Evolutionary conservation across 1,284 basidiomycete species (phyloP), one percentile per base, ranked within the genome.

Genomic region (Irpex sp.): DNA sequence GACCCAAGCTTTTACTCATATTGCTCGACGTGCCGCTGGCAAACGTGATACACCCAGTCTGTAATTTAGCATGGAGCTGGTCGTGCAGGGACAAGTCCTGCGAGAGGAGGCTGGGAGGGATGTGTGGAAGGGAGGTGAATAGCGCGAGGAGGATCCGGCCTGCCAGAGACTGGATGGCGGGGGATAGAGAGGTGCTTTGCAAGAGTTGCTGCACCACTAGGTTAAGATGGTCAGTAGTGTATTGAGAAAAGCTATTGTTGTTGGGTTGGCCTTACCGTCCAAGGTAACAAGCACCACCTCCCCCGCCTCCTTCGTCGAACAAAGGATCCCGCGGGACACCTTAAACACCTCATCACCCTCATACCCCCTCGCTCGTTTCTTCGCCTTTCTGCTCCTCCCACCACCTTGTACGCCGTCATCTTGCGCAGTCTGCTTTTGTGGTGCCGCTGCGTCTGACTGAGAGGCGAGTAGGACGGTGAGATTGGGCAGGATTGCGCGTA

Each of bases 291-390:
- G 68, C 33, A 91, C 64, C 12, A 81, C 75, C 23, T 84, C 75
- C 18, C 80, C 82, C 28, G 89, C 87, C 21, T 77, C 76, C 4
- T 64, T 60, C 0, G 78, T 80, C 0, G 80, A 70, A 64, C 82
- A 86, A 36, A 85, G 69, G 3, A 82, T 75, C 33, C 77, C 74
- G 47, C 80, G 76, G 1, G 81, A 77, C 4, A 77, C 71, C 58
- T 82, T 86, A 69, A 96, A 86, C 8, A 91, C 75, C 66, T 90
- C 90, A 65, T 93, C 92, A 28, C 87, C 91, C 69, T 91, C 90
- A 58, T 86, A 91, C 5, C 82, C 87, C 37, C 87, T 81, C 18
- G 82, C 81, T 48, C 90, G 80, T 72, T 93, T 95, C 75, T 90
- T 94, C 56, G 85, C 83, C 67, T 86, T 86, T 69, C 79, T 86